Evolutionary conservation across 2,329 filamentous ascomycete species (phyloP).

Genomic region (Alternaria ethzedia): DNA sequence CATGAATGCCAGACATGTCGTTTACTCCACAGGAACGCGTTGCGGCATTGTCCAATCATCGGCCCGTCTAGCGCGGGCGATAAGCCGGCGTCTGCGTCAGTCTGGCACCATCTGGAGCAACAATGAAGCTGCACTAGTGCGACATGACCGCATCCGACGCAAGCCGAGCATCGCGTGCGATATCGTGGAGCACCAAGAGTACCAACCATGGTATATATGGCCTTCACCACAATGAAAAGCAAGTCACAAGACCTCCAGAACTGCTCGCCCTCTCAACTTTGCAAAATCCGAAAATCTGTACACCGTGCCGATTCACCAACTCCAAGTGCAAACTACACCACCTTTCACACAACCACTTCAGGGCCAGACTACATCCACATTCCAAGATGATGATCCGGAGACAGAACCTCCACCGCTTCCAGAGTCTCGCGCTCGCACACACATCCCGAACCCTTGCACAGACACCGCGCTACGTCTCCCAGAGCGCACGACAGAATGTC

Average conservation of each 20-base stretch:
- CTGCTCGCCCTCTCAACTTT: background rate
- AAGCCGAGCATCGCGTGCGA: conserved; percentile 33
- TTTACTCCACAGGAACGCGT: background rate
- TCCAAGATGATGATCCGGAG: conserved; percentile 28
- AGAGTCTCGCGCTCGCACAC: conserved; percentile 28
- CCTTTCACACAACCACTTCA: background rate
- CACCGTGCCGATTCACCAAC: background rate
- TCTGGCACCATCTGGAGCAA: conserved; percentile 15
- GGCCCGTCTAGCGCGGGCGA: background rate
- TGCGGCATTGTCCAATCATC: conserved; percentile 17
- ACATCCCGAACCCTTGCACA: conserved; percentile 26
- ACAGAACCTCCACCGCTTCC: conserved; percentile 31
- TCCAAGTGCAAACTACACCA: conserved; percentile 3
- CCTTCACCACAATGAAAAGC: conserved; percentile 10
- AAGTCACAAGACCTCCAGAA: conserved; percentile 21
- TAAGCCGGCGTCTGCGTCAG: conserved; percentile 18
- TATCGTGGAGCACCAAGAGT: conserved; percentile 18
- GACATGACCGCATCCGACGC: conserved; percentile 27
- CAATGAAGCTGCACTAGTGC: conserved; percentile 17
- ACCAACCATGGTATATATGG: conserved; percentile 32
- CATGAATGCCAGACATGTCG: background rate
- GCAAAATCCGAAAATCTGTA: background rate
- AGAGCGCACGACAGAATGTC: conserved; percentile 39
- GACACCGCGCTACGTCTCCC: conserved; percentile 37
- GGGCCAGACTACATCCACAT: conserved; percentile 3